A percentile compares a stretch with the other conserved stretches of the same genome.
Evolutionary conservation across 2,329 filamentous ascomycete species (phyloP).

Genomic region (Colletotrichum spinosum): DNA sequence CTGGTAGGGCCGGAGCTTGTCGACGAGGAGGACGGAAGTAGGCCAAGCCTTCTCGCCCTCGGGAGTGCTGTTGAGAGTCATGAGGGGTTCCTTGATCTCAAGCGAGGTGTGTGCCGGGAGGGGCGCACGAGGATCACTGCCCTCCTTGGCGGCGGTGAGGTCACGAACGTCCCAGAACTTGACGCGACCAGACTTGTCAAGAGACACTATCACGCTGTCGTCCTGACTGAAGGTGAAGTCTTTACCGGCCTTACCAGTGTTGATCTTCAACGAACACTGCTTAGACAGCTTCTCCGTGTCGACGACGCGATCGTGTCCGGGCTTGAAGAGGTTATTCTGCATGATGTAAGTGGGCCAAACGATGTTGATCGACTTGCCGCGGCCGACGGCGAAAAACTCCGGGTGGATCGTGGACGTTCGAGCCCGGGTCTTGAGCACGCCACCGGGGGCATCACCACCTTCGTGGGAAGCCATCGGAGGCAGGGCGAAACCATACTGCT

Average conservation of each 20-base stretch:
- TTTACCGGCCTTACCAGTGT: constrained; percentile 97
- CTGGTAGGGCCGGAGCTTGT: constrained; percentile 93
- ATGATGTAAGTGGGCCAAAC: constrained; percentile 77
- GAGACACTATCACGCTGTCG: constrained; percentile 91
- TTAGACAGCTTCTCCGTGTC: constrained; percentile 89
- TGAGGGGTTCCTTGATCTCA: constrained; percentile 86
- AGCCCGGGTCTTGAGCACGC: constrained; percentile 94
- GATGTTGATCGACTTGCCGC: constrained; percentile 95
- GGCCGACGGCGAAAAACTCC: constrained; percentile 93
- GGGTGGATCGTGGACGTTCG: constrained; percentile 90
- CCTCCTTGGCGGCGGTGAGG: constrained; percentile 69
- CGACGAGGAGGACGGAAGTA: constrained; percentile 93
- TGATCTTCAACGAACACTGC: constrained; percentile 91
- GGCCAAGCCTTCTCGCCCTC: constrained; percentile 96
- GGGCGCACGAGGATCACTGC: constrained; percentile 61
- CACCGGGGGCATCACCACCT: constrained; percentile 90
- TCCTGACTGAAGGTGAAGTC: constrained; percentile 99
- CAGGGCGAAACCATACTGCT: constrained; percentile 88
- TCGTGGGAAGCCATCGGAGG: constrained; percentile 88
- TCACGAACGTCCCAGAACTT: constrained; percentile 98
- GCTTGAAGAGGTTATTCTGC: constrained; percentile 72
- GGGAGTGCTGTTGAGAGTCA: constrained; percentile 87
- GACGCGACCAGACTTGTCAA: constrained; percentile 95
- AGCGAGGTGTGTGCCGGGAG: constrained; percentile 69
- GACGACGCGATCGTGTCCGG: constrained; percentile 75